Conservation (phyloP, 495 filamentous ascomycete species). For the Amphirosellinia nigrospora region DNA sequence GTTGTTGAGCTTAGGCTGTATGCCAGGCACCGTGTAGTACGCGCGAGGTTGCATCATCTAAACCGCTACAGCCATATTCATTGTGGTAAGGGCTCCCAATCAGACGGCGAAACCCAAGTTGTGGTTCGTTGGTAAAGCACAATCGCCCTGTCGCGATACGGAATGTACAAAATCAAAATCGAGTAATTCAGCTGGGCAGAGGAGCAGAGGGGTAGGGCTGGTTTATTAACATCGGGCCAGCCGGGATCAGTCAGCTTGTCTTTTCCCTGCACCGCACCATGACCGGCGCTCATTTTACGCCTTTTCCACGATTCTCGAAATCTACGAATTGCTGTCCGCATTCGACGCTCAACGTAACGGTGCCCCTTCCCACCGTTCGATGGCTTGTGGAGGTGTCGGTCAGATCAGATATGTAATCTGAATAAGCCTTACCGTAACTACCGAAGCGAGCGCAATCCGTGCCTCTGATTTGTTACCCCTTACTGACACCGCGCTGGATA, state of each 20-base stretch:
- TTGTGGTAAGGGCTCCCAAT: background rate
- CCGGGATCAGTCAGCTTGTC: constrained; percentile 9
- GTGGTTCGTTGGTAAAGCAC: background rate
- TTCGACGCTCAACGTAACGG: constrained; percentile 39
- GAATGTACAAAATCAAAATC: constrained; percentile 5
- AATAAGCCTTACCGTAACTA: background rate
- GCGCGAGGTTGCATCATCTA: constrained; percentile 6
- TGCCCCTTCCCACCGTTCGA: constrained; percentile 33
- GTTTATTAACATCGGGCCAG: constrained; percentile 5
- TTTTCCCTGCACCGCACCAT: constrained; percentile 16
- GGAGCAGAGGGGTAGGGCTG: background rate
- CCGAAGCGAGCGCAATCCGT: background rate
- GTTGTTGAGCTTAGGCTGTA: background rate
- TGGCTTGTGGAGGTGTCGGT: constrained; percentile 30
- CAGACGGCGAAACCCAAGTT: background rate
- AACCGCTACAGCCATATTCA: background rate
- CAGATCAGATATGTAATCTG: constrained; percentile 16
- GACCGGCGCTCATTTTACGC: background rate
- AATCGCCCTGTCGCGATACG: background rate
- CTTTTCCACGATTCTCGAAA: constrained; percentile 33
- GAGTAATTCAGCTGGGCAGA: constrained; percentile 4
- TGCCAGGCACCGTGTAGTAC: background rate
- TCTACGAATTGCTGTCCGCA: constrained; percentile 43
- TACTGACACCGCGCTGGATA: constrained; percentile 22
- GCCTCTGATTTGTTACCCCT: constrained; percentile 13